phyloP scores from a whole-genome alignment of 2,329 filamentous ascomycete species.

The Emmonsiellopsis sp. region DNA sequence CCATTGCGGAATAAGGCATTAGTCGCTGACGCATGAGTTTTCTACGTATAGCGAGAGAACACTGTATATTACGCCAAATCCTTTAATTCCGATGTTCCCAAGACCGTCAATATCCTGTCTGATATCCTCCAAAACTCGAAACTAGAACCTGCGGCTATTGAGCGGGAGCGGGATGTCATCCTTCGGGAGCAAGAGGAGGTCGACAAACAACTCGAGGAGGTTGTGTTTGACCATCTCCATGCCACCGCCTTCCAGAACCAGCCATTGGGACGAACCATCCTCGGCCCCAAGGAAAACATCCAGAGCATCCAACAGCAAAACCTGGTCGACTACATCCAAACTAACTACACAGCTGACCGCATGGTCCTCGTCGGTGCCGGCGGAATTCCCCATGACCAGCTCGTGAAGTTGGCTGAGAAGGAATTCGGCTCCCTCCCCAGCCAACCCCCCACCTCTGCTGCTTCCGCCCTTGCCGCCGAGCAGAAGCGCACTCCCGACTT shows the following conservation, averaged over 20 bases:
- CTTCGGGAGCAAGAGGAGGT: slow-evolving; percentile 98
- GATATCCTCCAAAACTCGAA: slow-evolving; percentile 99
- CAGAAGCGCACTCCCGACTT: slow-evolving; percentile 88
- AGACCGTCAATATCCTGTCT: slow-evolving; percentile 94
- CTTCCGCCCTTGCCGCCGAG: slow-evolving; percentile 61
- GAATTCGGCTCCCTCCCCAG: slow-evolving; percentile 76
- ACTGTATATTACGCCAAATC: slow-evolving; percentile 99
- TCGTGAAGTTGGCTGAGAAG: slow-evolving; percentile 94
- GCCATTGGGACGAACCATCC: slow-evolving; percentile 92
- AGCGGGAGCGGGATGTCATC: slow-evolving; percentile 98
- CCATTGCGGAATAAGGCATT: slow-evolving; percentile 15
- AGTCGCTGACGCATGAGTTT: background rate
- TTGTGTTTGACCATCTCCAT: slow-evolving; percentile 98
- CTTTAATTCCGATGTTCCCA: slow-evolving; percentile 94
- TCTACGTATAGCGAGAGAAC: slow-evolving; percentile 69
- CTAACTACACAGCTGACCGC: slow-evolving; percentile 98
- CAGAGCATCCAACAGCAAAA: slow-evolving; percentile 88
- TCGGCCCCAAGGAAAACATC: slow-evolving; percentile 97
- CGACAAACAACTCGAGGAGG: slow-evolving; percentile 99
- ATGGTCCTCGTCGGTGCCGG: slow-evolving; percentile 97
- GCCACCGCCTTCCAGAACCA: slow-evolving; percentile 96
- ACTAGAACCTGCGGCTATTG: slow-evolving; percentile 84
- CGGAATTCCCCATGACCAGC: slow-evolving; percentile 84
- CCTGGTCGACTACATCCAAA: slow-evolving; percentile 94
- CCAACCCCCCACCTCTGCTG: slow-evolving; percentile 64